These are phyloP conservation scores for Kwoniella newhampshirensis DNA, from an alignment of 768 basidiomycete species.

Conservation along the genomic window DNA sequence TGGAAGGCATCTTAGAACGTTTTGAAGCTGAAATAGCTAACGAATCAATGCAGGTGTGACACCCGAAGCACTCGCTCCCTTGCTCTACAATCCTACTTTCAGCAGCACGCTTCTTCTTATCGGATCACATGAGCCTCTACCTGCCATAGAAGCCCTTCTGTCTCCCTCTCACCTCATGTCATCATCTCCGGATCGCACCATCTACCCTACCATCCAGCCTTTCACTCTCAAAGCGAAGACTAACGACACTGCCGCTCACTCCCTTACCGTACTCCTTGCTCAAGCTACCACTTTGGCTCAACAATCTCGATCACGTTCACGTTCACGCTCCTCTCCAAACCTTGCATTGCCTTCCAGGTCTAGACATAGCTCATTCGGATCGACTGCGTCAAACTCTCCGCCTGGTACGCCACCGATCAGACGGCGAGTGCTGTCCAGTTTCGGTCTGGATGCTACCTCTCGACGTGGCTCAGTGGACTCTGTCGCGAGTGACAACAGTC, in stretches of 20 bases:
- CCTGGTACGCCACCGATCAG: slow-evolving; percentile 12
- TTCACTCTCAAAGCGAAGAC: slow-evolving; percentile 8
- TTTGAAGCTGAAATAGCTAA: neutral
- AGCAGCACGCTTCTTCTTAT: slow-evolving; percentile 31
- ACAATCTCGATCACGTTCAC: slow-evolving; percentile 10
- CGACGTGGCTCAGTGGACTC: slow-evolving; percentile 10
- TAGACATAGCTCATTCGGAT: slow-evolving; percentile 7
- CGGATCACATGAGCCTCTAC: slow-evolving; percentile 19
- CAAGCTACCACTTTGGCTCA: slow-evolving; percentile 22
- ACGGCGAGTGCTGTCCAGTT: slow-evolving; percentile 9
- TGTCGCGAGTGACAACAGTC: neutral
- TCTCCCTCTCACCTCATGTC: slow-evolving; percentile 21
- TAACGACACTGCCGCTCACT: slow-evolving; percentile 5
- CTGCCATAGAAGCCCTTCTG: slow-evolving; percentile 26
- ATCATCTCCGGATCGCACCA: slow-evolving; percentile 1
- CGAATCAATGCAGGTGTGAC: slow-evolving; percentile 19
- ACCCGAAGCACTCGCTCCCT: slow-evolving; percentile 24
- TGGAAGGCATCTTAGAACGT: neutral
- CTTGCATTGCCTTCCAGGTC: neutral
- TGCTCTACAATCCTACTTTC: slow-evolving; percentile 33
- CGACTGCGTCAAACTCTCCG: slow-evolving; percentile 4
- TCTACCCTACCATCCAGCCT: slow-evolving; percentile 32
- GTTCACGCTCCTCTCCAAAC: neutral
- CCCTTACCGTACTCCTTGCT: slow-evolving; percentile 22
- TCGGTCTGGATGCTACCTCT: slow-evolving; percentile 1